Evolutionary conservation across 306 rosid species (phyloP), one percentile per base, ranked within the genome.

Genomic region (Malus sylvestris): DNA sequence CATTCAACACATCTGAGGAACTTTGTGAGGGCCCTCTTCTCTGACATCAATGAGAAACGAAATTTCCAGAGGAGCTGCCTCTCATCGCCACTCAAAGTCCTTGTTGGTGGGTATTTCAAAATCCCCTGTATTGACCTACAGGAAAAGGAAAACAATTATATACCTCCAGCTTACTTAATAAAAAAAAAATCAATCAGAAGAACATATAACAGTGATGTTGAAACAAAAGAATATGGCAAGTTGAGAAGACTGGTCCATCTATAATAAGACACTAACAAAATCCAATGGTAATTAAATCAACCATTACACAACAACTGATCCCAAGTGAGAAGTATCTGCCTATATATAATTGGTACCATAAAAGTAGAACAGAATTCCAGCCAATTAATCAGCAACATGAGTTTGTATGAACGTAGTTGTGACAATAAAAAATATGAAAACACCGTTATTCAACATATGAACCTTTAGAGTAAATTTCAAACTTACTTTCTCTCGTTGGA

Each of bases 31-130:
- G 99, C 99, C 87, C 96, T 92, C 89, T 95, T 95, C 87, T 92
- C 99, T 83, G 97, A 87, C 99, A 95, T 95, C 86, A 92, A 89
- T 70, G 97, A 95, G 83, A 95, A 95, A 74, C 99, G 97, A 40
- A 95, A 95, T 91, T 95, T 95, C 99, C 99, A 95, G 62, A 95
- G 81, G 38, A 95, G 97, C 85, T 95, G 99, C 67, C 99, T 92
- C 78, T 95, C 99, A 53, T 92, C 99, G 81, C 99, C 99, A 76
- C 91, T 95, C 88, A 95, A 82, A 69, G 90, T 95, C 88, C 97
- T 92, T 42, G 98, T 95, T 42, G 99, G 99, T 58, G 99, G 99
- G 87, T 92, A 92, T 80, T 92, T 95, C 29, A 95, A 81, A 80
- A 95, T 92, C 84, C 91, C 86, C 76, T 89, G 98, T 80, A 95